Evolutionary conservation across 2,329 filamentous ascomycete genomes (phyloP).

Genomic region (Ophiostoma himal-ulmi): DNA sequence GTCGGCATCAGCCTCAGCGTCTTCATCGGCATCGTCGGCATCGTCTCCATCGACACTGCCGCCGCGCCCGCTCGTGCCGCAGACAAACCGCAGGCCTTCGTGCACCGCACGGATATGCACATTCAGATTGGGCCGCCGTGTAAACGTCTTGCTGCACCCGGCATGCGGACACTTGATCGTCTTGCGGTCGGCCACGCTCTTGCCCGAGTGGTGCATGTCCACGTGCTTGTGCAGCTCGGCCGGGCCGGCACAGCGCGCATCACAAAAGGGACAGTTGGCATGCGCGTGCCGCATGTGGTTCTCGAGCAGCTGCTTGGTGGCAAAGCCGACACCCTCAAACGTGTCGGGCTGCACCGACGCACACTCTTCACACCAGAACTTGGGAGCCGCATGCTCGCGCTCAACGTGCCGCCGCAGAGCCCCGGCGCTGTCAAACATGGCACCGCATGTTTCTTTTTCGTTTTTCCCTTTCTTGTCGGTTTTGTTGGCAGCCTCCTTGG

Average conservation of each 20-base stretch:
- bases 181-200: slow-evolving; percentile 57
- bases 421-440: slow-evolving; percentile 66
- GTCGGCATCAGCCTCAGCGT: not conserved
- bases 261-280: slow-evolving; percentile 69
- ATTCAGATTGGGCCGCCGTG: slow-evolving; percentile 74
- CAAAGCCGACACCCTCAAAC: slow-evolving; percentile 48
- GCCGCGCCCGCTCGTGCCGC: slow-evolving; percentile 43
- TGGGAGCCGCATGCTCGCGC: slow-evolving; percentile 61
- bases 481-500: not conserved
- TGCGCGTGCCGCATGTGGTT: slow-evolving; percentile 69
- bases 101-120: slow-evolving; percentile 74
- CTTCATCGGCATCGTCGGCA: not conserved
- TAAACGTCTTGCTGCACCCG: slow-evolving; percentile 71
- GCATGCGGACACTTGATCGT: slow-evolving; percentile 60
- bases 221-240: slow-evolving; percentile 69
- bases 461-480: not conserved
- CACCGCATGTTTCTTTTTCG: slow-evolving; percentile 45
- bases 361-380: slow-evolving; percentile 76
- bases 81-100: slow-evolving; percentile 71
- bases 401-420: slow-evolving; percentile 67
- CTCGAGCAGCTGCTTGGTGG: slow-evolving; percentile 64
- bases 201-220: slow-evolving; percentile 66
- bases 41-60: not conserved
- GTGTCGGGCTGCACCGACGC: slow-evolving; percentile 30
- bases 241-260: slow-evolving; percentile 59